Evolutionary conservation across 805 yeast genomes (phyloP), one percentile per base, ranked within the genome.

Genomic region (Ogataea nonfermentans): DNA sequence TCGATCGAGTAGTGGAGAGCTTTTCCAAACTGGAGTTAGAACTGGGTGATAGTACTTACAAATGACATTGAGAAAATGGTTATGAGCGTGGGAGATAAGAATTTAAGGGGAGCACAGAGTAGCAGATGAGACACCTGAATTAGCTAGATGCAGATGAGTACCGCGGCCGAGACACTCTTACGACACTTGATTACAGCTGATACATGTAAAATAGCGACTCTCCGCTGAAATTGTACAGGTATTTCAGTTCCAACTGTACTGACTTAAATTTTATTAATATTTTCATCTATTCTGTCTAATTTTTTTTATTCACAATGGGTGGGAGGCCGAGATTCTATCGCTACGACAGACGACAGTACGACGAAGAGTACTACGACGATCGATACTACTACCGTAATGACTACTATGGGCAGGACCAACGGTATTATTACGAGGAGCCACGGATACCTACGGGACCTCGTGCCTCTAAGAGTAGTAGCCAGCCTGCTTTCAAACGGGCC

Each of bases 1-100:
- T 84, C 93, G 14, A 76, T 58, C 3, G 81, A 67, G 29, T 70
- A 42, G 57, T 84, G 91, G 32, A 76, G 48, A 3, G 73, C 56
- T 70, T 74, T 84, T 3, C 81, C 45, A 7, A 56, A n/a, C 62
- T 57, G 26, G 24, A 9, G 46, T 30, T 35, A 24, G 37, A 14
- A 17, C 20, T 10, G n/a, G n/a, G 14, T 15, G 20, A 19, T 17
- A 9, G 20, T 11, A 44, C 47, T 37, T 37, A 46, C 44, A 10
- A 43, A 16, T 24, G 50, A 22, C 47, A 43, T 43, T 19, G 8
- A 19, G 22, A 19, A 19, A 11, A 11, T 23, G 35, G 40, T 29
- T 37, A 37, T 30, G 34, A 34, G 37, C 37, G 29, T 17, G 30
- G 23, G 16, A 32, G 35, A 27, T 26, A 28, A 34, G 37, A 34